Evolutionary conservation across 2,329 filamentous ascomycete genomes (phyloP), one percentile per base, ranked within the genome.

Genomic region (Botryotinia convoluta): DNA sequence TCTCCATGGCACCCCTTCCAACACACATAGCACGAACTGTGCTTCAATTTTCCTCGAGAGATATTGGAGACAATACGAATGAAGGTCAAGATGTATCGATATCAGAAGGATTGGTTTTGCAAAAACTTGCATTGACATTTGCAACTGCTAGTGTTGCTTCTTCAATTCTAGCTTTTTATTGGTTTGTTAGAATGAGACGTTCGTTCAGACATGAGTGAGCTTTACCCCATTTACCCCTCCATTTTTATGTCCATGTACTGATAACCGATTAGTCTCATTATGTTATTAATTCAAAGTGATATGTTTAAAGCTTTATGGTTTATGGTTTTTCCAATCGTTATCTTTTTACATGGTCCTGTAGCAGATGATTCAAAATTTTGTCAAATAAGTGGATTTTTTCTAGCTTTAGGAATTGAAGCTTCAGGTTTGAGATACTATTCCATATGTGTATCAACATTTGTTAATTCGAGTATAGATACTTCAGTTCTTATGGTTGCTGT

Each of bases 131-230:
- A 16, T 77, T 85, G 69, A 80, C 82, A 57, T 82, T 82, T 73
- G 77, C 86, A 14, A 82, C 86, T 0, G 77, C 90, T 76, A 93
- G 91, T 77, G 83, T 93, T 45, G 71, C 86, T 4, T 84, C 88
- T 18, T 87, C 87, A 0, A 77, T 89, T 10, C 79, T 88, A 44
- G 86, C 89, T 3, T 86, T 91, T 59, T 92, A 91, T 82, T 94
- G 91, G 90, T 94, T 95, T 79, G 84, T 88, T 73, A 86, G 89
- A 75, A 94, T 94, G 91, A 87, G 89, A 76, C 87, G 91, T 78
- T 90, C 87, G 75, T 95, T 94, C 81, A 88, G 92, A 63, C 91
- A 94, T 80, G 89, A 91, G 90, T 91, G 83, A 83, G 88, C 68
- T n/a, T 59, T 29, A n/a, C 51, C 32, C 59, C 42, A 63, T 63